Base-by-base conservation (phyloP, 2,329 filamentous ascomycete genomes). In the Diaporthe ilicicola region DNA sequence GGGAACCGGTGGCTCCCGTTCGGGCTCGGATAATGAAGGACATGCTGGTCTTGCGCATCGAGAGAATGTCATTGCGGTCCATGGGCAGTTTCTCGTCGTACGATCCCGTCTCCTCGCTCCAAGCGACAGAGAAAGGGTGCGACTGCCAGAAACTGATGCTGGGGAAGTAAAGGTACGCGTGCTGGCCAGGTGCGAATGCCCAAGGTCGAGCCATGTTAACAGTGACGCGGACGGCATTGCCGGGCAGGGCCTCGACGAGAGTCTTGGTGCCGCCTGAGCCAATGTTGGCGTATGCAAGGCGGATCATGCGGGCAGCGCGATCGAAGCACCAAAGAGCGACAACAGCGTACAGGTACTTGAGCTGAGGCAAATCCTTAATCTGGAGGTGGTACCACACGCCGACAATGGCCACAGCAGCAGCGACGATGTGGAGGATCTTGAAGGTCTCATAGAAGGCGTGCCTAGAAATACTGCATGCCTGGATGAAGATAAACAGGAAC, bases 371-470 rank as follows among this genome's bases (percentile, higher is more conserved):
- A 6, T 83, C 76, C 73, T 86, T 83, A 54, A 92, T 80, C 73
- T 90, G 75, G 29, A 91, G 80, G 75, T 92, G 93, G 75, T 92
- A 89, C 87, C 90, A 94, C 7, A 94, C 81, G 13, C 88, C 91
- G 50, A 88, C 85, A 69, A 93, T 81, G 9, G 88, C 83, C 19
- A 89, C 78, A 22, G 88, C 85, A 42, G 90, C 92, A 29, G 90
- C 85, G 4, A 85, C 76, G 70, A 94, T 93, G 81, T 95, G 93
- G 42, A 92, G 78, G 70, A 92, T 83, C 80, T 94, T 89, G 86
- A 95, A 95, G 2, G 86, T 88, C 81, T 95, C 93, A 79, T 95
- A 95, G 78, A 92, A 94, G 19, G 93, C 92, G 78, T 95, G 93
- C 70, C 93, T 88, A 34, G 94, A 81, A 65, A 91, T 86, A 56